These are phyloP conservation scores for Yamadazyma insecticola DNA, from an alignment of 805 yeast genomes.

Conservation along the genomic window DNA sequence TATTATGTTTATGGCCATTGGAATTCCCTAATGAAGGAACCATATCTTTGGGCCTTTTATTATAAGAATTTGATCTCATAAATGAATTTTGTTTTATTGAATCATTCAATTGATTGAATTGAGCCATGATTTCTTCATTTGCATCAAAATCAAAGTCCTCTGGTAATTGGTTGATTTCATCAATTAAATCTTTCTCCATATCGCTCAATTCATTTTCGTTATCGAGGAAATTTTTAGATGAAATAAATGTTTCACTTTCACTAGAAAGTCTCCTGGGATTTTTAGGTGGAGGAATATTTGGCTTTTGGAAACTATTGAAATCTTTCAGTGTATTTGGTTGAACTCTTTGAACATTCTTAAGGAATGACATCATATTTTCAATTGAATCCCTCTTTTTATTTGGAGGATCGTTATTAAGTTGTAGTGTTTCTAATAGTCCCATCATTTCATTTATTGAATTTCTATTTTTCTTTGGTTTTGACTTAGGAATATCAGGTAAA, in stretches of 20 bases:
- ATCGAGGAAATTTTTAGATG: not conserved
- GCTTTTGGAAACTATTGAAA: no score
- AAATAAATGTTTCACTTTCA: no score
- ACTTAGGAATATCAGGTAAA: constrained; percentile 1
- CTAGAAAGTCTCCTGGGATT: no score
- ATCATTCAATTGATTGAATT: constrained; percentile 16
- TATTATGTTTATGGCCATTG: no score
- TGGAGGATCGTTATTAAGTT: constrained; percentile 7
- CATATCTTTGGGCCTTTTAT: constrained; percentile 30
- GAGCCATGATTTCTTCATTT: constrained; percentile 7
- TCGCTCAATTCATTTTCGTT: constrained; percentile 9
- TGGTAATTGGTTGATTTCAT: constrained; percentile 32
- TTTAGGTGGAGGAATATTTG: no score
- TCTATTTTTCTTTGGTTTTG: constrained; percentile 16
- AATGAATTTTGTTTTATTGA: constrained; percentile 13
- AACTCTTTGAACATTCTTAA: constrained; percentile 9
- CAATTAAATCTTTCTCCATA: constrained; percentile 27
- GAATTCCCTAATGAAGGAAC: constrained; percentile 11
- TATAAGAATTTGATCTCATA: constrained; percentile 34
- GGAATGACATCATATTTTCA: constrained; percentile 19
- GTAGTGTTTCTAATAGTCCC: constrained; percentile 18
- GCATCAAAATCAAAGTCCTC: constrained; percentile 35
- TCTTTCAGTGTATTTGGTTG: no score
- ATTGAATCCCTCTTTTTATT: constrained; percentile 16
- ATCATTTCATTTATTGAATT: constrained; percentile 30